Base-by-base conservation (phyloP, 2,329 filamentous ascomycete species). In the Colletotrichum somersetense region DNA sequence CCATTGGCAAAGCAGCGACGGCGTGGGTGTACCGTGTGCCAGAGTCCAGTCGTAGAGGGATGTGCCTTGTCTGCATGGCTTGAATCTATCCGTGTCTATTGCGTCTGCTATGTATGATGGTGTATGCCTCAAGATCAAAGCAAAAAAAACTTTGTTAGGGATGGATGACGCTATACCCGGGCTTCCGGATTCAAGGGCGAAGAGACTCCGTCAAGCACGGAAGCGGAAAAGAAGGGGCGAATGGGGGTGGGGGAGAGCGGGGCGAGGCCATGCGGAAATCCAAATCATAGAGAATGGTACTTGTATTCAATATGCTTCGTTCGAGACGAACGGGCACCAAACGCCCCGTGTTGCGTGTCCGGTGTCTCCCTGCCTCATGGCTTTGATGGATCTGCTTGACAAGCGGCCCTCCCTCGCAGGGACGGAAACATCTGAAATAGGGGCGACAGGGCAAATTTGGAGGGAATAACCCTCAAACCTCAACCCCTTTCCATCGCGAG, bases 271-370 rank as follows among this genome's bases (percentile, higher is more conserved):
- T 61, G 64, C 33, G 48, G 48, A 26, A 52, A 62, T 71, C 46
- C 48, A 67, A 71, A 71, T 67, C 67, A 57, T 57, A 42, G 42
- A 57, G 38, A 71, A 62, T 12, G 53, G 5, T 23, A 56, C 35
- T 56, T 38, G 44, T 50, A 62, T 67, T 67, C 67, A 50, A 67
- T 56, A 67, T 62, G 11, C 35, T 10, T 70, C 62, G 46, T 59
- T 71, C 67, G 50, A 71, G 67, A 71, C 67, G 67, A 71, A 71
- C 68, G 68, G 57, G 64, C 64, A 67, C 35, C 33, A 55, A 61
- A 23, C 44, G 40, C 14, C 23, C 53, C 30, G n/a, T 20, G 44
- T 46, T n/a, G 44, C n/a, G 30, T 46, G 18, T 20, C 59, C 26
- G 33, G 59, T 26, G 11, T 26, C 20, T 48, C 58, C 42, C 11